Evolutionary conservation across 2,329 filamentous ascomycete species (phyloP), one percentile per base, ranked within the genome.

Genomic region (Juglanconis oblonga): DNA sequence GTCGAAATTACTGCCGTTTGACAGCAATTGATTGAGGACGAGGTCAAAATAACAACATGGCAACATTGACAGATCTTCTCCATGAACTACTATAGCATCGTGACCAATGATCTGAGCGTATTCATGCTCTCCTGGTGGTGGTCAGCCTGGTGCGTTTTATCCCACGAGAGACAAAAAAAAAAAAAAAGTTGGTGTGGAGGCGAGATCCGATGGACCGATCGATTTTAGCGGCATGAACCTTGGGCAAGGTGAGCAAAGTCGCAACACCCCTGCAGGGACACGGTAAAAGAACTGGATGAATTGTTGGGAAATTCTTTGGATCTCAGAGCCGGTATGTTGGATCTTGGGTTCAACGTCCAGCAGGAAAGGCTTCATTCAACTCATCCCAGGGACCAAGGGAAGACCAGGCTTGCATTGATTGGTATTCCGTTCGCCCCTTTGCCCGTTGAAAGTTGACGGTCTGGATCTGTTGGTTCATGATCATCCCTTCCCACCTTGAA

Each of bases 221-320:
- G 10, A 42, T 57, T 52, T 33, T 33, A 32, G 55, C 32, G n/a
- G 38, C 31, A 36, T 47, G 48, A 47, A 52, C 55, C 55, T n/a
- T 14, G 33, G 48, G 31, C 48, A n/a, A 36, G 35, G 24, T 24
- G 24, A 24, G 24, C 24, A 24, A 24, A 24, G 24, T 24, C 24
- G 44, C 5, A 24, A n/a, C 35, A 55, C 36, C 59, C 59, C 56
- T 62, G 59, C 56, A 44, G 29, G 8, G 29, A 17, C 35, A 42
- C 47, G 45, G 57, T 49, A 54, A 55, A 50, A 59, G 57, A 55
- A 59, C 57, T 59, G 52, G 52, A 57, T 52, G 57, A 59, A 55
- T 55, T 59, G 57, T 59, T 59, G 57, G 57, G 57, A 59, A 59
- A 35, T 51, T 35, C 36, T 31, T 44, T 10, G 52, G 35, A 42